Conservation (phyloP, 129 eudicot genomes). For the Artemisia annua region DNA sequence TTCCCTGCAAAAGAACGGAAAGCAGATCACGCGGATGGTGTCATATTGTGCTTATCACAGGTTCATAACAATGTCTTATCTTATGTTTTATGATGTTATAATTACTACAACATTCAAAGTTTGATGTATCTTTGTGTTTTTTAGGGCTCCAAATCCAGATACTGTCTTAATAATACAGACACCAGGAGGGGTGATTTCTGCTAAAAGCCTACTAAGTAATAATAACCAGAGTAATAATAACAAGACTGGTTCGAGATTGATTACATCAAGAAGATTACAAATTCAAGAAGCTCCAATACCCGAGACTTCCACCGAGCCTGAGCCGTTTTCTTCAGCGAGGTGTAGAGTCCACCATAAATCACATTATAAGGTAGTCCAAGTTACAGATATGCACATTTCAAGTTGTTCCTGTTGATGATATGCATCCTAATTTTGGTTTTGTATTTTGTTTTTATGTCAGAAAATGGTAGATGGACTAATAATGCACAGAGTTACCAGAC, state of each 20-base stretch:
- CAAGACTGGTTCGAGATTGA: slow-evolving; percentile 71
- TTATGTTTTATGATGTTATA: not conserved
- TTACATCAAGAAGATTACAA: slow-evolving; percentile 65
- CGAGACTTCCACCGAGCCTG: slow-evolving; percentile 54
- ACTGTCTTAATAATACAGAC: slow-evolving; percentile 84
- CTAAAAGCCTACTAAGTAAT: slow-evolving; percentile 46
- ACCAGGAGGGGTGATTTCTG: slow-evolving; percentile 74
- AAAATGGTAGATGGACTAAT: slow-evolving; percentile 62
- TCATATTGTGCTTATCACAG: slow-evolving; percentile 97
- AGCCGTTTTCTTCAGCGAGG: slow-evolving; percentile 88
- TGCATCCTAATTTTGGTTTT: slow-evolving; percentile 9
- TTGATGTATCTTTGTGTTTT: slow-evolving; percentile 10
- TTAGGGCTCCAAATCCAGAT: slow-evolving; percentile 97
- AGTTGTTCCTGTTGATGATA: not conserved
- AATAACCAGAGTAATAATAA: slow-evolving; percentile 41
- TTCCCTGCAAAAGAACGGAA: slow-evolving; percentile 84
- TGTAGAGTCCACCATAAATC: slow-evolving; percentile 63
- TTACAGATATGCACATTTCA: not conserved
- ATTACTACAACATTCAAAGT: not conserved
- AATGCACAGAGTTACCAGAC: slow-evolving; percentile 65
- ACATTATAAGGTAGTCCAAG: slow-evolving; percentile 49
- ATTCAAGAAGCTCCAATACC: slow-evolving; percentile 52
- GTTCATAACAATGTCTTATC: slow-evolving; percentile 20
- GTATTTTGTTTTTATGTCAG: slow-evolving; percentile 36
- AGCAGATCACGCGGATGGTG: slow-evolving; percentile 90